Base-by-base conservation (phyloP, 2,329 filamentous ascomycete genomes). In the Simplicillium sp. region DNA sequence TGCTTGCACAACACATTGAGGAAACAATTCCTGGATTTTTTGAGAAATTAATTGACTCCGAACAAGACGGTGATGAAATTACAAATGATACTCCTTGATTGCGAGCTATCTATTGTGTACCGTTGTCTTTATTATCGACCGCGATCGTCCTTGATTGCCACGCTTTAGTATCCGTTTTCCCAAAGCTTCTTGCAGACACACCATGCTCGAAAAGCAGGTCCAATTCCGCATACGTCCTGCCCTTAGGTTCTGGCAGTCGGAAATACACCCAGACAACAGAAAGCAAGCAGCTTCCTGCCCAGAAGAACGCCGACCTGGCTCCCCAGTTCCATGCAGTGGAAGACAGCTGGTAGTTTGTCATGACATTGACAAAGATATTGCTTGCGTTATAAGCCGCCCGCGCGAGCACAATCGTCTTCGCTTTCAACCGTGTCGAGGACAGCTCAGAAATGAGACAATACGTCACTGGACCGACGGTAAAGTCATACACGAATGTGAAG, bases 361-460 rank as follows among this genome's bases (percentile, higher is more conserved):
- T 62, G 51, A 70, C 59, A 34, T 68, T 73, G 45, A 67, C 66
- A 34, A 72, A 62, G 20, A 77, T 71, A 46, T 68, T 68, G 51
- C 62, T 62, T 11, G 71, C 58, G 38, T 75, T 60, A 41, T 60
- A 59, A 0, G 54, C 55, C 0, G 57, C 52, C 11, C 72, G 61
- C 1, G 71, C 68, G 37, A 77, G 56, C 3, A 73, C 70, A 11
- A 76, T 68, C 1, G 72, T 74, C 58, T 76, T 75, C 25, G 67
- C 63, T 45, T 71, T 69, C 31, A 77, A 65, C 8, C 73, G 64
- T 1, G 68, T 70, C 0, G 72, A 74, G 0, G 71, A 72, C 4
- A 71, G 62, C 47, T 77, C 74, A 0, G 72, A 66, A 11, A 75
- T 50, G 20, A 77, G 56, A 1, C 65, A 64, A 52, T 75, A 77